Base-by-base conservation (phyloP, 148 eudicot species). In the Rhododendron williamsianum region DNA sequence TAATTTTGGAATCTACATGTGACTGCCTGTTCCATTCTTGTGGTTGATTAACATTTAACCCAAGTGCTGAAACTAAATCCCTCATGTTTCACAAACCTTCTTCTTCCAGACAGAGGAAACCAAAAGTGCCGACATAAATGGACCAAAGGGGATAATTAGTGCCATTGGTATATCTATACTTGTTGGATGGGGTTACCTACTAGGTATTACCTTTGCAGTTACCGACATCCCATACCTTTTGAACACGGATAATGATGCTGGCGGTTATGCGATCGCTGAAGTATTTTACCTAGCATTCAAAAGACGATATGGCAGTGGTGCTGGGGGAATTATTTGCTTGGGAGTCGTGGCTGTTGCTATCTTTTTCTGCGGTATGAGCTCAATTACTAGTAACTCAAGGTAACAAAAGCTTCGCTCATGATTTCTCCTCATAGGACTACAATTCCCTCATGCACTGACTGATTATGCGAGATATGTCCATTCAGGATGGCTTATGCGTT, bases 311-410 rank as follows among this genome's bases (percentile, higher is more conserved):
- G 98, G 98, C 35, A 93, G 56, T 87, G 99, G 99, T 38, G 85
- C 84, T 83, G 98, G 99, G 63, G 99, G 99, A 27, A 93, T 95
- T 52, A 27, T 95, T 85, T 94, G 99, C 89, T 93, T 97, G 81
- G 92, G 98, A 21, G 89, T 97, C 25, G 93, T 94, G 71, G 98
- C 94, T 76, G 93, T 97, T 27, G 99, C 96, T 51, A 92, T 97
- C 74, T 97, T 95, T 83, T 97, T 97, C 89, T 94, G 99, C 85
- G 98, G 94, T 85, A 97, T 97, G 99, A 93, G 98, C 78, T 95
- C 96, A 49, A 87, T 97, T 33, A 97, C 98, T 74, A 97, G 99
- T 92, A 97, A 97, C 87, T 97, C 99, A 12, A 95, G 99, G 99
- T 97, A 91, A 46, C 16, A 13, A 78, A 83, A 85, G 80, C 19